Evolutionary conservation across 768 basidiomycete species (phyloP), one percentile per base, ranked within the genome.

Genomic region (Tubosaeta sp.): DNA sequence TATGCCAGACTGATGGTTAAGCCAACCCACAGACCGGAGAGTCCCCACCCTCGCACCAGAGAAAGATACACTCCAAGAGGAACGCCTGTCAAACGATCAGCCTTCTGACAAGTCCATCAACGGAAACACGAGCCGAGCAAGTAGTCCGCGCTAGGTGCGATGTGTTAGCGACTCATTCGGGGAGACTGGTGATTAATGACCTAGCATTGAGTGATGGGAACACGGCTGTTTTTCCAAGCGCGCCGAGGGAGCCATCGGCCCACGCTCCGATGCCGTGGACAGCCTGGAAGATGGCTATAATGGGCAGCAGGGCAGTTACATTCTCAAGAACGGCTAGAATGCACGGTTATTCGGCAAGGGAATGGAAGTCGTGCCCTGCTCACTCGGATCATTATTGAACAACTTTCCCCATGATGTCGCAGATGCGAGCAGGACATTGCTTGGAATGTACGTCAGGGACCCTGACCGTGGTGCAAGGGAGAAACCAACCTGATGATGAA

Each of bases 231-330:
- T 65, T 66, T 5, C 65, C 63, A 3, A 64, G 51, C 3, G 52
- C 54, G 11, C 42, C 56, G 0, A 67, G 56, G 13, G 56, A 46
- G n/a, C 50, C 44, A 25, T 60, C 63, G 3, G 51, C 54, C 60
- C 58, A 59, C 13, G 56, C 52, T 1, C 65, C 63, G 13, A 65
- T 39, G 3, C 60, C 63, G 1, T 67, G 52, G 5, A 60, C 54
- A 14, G 46, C 51, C 46, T 65, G 64, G 52, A 63, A 67, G n/a
- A 52, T n/a, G 38, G 63, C 60, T 37, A 67, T 58, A 45, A 71
- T n/a, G 2, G 85, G 82, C 38, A 86, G 63, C 48, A 85, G 72
- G 4, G 62, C 56, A 0, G 83, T 76, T n/a, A 85, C 84, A 33
- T 27, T 52, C 44, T 61, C 48, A 3, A 84, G 55, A 8, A 55